These are phyloP conservation scores for Lyophyllum atratum DNA, from an alignment of 768 basidiomycete species.

Conservation along the genomic window DNA sequence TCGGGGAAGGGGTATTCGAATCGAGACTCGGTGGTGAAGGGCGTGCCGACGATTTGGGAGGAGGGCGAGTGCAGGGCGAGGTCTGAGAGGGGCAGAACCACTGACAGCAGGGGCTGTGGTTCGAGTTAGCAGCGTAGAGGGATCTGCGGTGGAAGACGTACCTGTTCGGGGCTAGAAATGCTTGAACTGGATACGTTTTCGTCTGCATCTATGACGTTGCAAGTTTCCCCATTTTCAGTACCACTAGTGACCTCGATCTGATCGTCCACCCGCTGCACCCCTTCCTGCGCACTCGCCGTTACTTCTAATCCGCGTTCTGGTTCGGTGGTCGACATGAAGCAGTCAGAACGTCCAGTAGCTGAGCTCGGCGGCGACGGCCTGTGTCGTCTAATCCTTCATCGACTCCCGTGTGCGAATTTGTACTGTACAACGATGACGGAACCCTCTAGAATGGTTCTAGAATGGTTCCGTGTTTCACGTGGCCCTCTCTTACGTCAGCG, in stretches of 20 bases:
- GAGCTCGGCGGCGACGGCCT: neutral
- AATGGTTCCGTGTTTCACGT: no score
- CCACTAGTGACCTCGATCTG: constrained; percentile 4
- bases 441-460: neutral
- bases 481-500: no score
- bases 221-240: neutral
- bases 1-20: constrained; percentile 35
- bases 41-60: constrained; percentile 32
- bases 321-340: neutral
- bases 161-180: neutral
- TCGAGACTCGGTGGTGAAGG: constrained; percentile 30
- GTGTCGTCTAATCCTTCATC: neutral
- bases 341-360: neutral
- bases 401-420: neutral
- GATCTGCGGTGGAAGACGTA: neutral
- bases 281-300: neutral
- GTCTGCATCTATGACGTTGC: constrained; percentile 11
- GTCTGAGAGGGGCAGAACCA: neutral
- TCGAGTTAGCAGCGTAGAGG: neutral
- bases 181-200: neutral
- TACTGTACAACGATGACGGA: neutral
- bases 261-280: neutral
- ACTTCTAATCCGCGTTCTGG: neutral
- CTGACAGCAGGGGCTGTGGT: neutral
- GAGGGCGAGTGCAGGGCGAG: constrained; percentile 28